These are phyloP conservation scores for Acanthamoeba culbertsoni DNA, from an alignment of 208 protist species.

Conservation along the genomic window DNA sequence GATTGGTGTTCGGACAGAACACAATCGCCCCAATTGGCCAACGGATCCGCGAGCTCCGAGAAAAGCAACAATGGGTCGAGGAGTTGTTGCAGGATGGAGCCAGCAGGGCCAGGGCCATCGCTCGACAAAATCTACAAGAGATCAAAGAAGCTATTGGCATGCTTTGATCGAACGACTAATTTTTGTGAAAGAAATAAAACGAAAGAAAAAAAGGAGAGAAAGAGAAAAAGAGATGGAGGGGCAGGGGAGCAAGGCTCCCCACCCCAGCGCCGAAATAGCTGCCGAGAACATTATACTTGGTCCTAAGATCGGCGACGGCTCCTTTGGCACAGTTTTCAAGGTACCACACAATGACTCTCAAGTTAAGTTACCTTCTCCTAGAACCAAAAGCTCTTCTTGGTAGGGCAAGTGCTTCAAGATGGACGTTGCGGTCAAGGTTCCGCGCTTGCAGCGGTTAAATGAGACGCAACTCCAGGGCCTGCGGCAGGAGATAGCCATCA, in stretches of 20 bases:
- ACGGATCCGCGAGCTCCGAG: neutral
- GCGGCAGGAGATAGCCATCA: slow-evolving; percentile 49
- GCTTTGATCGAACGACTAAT: too few relatives aligned
- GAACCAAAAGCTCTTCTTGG: neutral
- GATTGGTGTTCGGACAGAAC: neutral
- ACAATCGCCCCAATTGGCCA: slow-evolving; percentile 7
- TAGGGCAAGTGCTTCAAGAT: slow-evolving; percentile 68
- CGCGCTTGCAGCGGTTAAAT: slow-evolving; percentile 42
- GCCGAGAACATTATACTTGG: neutral
- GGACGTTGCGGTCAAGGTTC: slow-evolving; percentile 77
- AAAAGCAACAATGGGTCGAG: slow-evolving; percentile 4
- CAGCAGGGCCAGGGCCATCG: neutral
- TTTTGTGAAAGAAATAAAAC: neutral
- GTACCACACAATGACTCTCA: neutral
- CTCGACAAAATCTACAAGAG: neutral
- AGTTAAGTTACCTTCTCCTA: neutral
- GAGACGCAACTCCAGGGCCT: neutral
- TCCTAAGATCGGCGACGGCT: slow-evolving; percentile 43
- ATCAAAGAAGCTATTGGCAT: slow-evolving; percentile 5
- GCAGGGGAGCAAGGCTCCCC: neutral
- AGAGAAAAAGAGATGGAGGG: neutral
- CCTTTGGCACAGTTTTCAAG: slow-evolving; percentile 47
- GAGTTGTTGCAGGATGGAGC: slow-evolving; percentile 9
- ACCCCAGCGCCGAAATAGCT: neutral
- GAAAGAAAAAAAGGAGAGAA: neutral